Evolutionary conservation across 768 basidiomycete genomes (phyloP), one percentile per base, ranked within the genome.

Genomic region (Kwoniella sp.): DNA sequence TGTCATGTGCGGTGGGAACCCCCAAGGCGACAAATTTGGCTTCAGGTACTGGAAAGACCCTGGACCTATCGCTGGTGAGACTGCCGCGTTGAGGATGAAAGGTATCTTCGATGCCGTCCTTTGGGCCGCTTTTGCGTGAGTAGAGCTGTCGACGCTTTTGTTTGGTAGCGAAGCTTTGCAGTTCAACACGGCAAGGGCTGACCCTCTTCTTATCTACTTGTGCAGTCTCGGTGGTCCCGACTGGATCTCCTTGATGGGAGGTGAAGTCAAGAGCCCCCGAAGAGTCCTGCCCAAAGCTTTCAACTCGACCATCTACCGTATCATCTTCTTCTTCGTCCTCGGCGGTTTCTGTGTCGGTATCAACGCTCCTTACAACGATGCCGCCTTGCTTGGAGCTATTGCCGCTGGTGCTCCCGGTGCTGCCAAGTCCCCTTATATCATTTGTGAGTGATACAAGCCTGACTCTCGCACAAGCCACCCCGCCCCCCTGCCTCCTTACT

Each of bases 11-110:
- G 67, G 67, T 12, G 67, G 63, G 4, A 86, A 86, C 70, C 86
- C 85, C 1, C 65, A 81, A 30, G 83, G 81, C 50, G 85, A 87
- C 60, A 81, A 68, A 2, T 86, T 85, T 71, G 65, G 65, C 13
- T 67, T 67, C 30, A n/a, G 65, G 49, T 63, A 48, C 55, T 70
- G 68, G 68, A 63, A 64, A 36, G 27, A 58, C 37, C 68, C 68
- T 25, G 68, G 68, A 19, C 65, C 55, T 27, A 53, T 67, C 40
- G 65, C 56, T 37, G 50, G 36, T 13, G 48, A 26, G 13, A 52
- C 59, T 2, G 47, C 54, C 2, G 29, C 54, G 4, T 21, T 48
- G 4, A 50, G 53, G n/a, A 54, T 61, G 24, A 40, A 67, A 26
- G 64, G 60, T 37, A 60, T 68, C 54, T 68, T 57, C 48, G 53